Conservation (phyloP, 371 early-diverging fungal species). For the Ordospora colligata region DNA sequence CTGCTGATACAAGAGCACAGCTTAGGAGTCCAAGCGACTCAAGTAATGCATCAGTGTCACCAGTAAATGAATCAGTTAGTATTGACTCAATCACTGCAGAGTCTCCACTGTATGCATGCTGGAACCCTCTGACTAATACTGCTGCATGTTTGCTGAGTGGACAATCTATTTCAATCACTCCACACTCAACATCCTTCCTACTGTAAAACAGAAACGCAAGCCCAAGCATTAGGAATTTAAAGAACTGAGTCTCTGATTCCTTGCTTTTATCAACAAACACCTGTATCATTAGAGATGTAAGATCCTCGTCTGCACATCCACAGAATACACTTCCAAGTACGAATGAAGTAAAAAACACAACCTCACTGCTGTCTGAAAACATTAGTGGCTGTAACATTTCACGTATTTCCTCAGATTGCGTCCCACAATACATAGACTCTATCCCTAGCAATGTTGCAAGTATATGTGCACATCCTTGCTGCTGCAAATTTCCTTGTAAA, state of each 20-base stretch:
- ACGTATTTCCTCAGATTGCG: conserved; percentile 9
- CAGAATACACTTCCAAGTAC: conserved; percentile 47
- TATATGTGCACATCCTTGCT: conserved; percentile 27
- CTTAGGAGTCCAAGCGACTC: conserved; percentile 50
- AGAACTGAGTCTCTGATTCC: conserved; percentile 25
- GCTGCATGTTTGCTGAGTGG: conserved; percentile 14
- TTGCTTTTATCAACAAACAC: conserved; percentile 39
- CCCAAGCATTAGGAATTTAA: conserved; percentile 51
- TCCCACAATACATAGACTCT: conserved; percentile 34
- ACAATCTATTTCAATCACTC: conserved; percentile 21
- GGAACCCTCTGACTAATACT: conserved; percentile 42
- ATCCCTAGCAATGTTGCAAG: conserved; percentile 44
- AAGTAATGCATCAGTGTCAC: conserved; percentile 34
- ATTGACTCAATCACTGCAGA: conserved; percentile 50
- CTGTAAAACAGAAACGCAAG: conserved; percentile 51
- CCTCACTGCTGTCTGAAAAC: conserved; percentile 28
- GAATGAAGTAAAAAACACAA: conserved; percentile 44
- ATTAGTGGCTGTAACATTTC: conserved; percentile 26
- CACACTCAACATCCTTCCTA: conserved; percentile 29
- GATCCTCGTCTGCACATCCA: conserved; percentile 39
- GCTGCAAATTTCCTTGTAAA: conserved; percentile 19
- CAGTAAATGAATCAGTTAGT: conserved; percentile 49
- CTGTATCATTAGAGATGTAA: conserved; percentile 40
- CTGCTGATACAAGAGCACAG: conserved; percentile 48
- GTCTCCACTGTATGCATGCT: conserved; percentile 47